Percentiles rank a stretch among this genome's conserved stretches.
Evolutionary conservation across 2,329 filamentous ascomycete species (phyloP).

Genomic region (Chaetomiaceae sp.): DNA sequence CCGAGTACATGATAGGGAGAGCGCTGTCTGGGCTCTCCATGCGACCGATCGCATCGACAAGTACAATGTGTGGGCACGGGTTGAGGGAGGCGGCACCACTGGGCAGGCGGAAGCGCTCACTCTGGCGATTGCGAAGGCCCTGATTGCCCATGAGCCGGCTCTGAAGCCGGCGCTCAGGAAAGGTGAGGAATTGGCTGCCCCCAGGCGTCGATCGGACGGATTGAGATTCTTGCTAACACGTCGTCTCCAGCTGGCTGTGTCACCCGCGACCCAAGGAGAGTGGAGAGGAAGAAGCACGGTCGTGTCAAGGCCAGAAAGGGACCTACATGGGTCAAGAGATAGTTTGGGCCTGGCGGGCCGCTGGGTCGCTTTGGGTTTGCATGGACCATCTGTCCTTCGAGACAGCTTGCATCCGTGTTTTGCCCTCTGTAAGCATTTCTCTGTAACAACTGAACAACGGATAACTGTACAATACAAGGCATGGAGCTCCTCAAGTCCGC

Average conservation of each 20-base stretch:
- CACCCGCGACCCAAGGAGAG: constrained; percentile 82
- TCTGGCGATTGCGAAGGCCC: constrained; percentile 79
- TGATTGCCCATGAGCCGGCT: constrained; percentile 86
- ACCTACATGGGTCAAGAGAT: constrained; percentile 94
- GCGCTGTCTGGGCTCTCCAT: constrained; percentile 85
- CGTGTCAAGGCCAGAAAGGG: constrained; percentile 96
- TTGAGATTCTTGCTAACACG: constrained; percentile 39
- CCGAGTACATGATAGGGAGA: constrained; percentile 89
- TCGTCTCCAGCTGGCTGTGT: constrained; percentile 73
- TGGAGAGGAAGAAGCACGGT: constrained; percentile 97
- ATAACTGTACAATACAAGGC: constrained; percentile 22
- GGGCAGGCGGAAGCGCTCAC: constrained; percentile 95
- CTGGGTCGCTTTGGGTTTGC: constrained; percentile 11
- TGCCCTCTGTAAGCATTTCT: constrained; percentile 17
- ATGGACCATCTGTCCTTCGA: constrained; percentile 13
- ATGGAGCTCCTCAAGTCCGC: constrained; percentile 8
- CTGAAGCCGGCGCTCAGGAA: constrained; percentile 81
- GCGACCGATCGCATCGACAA: constrained; percentile 81
- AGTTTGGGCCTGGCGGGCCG: constrained; percentile 24
- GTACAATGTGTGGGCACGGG: constrained; percentile 91
- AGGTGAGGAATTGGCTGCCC: constrained; percentile 57
- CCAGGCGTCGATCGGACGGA: constrained; percentile 1
- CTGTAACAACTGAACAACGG: constrained; percentile 20
- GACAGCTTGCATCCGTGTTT: constrained; percentile 1
- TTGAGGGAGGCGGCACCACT: constrained; percentile 82